phyloP scores from a whole-genome alignment of 2,329 filamentous ascomycete species.

The Zalaria sp. region DNA sequence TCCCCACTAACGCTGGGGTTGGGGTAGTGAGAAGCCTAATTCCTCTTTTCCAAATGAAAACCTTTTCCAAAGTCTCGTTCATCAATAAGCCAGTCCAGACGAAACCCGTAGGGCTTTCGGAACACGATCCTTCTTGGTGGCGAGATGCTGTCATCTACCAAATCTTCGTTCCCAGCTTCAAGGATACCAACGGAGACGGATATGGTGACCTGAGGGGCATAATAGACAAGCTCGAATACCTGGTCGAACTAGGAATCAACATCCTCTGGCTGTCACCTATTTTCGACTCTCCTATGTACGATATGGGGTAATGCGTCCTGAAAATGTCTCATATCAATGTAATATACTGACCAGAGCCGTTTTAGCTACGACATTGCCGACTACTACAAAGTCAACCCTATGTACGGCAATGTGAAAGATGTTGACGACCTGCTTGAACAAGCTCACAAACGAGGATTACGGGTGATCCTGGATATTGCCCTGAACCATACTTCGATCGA shows the following conservation, averaged over 20 bases:
- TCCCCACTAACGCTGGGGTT: no score
- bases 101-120: no score
- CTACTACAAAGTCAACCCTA: constrained; percentile 24
- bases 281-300: constrained; percentile 28
- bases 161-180: constrained; percentile 48
- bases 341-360: no score
- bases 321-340: no score
- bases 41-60: no score
- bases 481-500: constrained; percentile 21
- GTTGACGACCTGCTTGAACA: constrained; percentile 23
- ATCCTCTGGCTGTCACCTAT: constrained; percentile 24
- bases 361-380: constrained; percentile 20
- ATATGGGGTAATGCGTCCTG: constrained; percentile 16
- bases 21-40: no score
- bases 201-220: constrained; percentile 45
- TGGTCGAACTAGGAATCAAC: constrained; percentile 32
- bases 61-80: no score
- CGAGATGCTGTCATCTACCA: constrained; percentile 48
- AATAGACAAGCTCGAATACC: constrained; percentile 41
- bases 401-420: constrained; percentile 24
- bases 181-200: constrained; percentile 43
- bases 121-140: constrained; percentile 32
- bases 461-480: constrained; percentile 24
- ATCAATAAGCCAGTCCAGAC: no score
- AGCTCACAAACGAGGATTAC: constrained; percentile 22